Conservation (phyloP, 2,329 filamentous ascomycete species). For the Diaporthe caulivora region DNA sequence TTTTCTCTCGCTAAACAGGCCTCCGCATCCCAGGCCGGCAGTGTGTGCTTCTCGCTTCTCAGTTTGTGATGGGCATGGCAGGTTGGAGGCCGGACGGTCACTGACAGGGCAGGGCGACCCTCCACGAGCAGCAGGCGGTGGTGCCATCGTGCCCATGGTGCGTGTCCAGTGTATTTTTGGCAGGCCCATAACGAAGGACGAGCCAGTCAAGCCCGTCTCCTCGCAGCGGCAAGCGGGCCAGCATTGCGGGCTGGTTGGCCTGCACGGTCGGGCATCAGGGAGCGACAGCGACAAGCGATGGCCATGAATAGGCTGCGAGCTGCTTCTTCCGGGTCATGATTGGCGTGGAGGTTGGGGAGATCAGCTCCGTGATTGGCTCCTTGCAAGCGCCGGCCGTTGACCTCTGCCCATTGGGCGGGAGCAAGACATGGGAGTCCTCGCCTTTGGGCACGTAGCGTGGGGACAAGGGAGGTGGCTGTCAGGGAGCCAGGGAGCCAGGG, state of each 20-base stretch:
- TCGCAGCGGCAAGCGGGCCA: slow-evolving; percentile 46
- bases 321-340: slow-evolving; percentile 36
- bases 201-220: slow-evolving; percentile 32
- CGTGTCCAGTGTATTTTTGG: slow-evolving; percentile 46
- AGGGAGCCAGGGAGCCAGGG: slow-evolving; percentile 37
- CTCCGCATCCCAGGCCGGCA: slow-evolving; percentile 35
- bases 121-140: slow-evolving; percentile 33
- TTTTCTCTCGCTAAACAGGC: slow-evolving; percentile 16
- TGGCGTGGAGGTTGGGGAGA: slow-evolving; percentile 32
- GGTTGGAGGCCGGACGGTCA: slow-evolving; percentile 21
- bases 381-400: slow-evolving; percentile 38
- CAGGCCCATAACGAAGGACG: slow-evolving; percentile 38
- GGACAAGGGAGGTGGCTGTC: slow-evolving; percentile 23
- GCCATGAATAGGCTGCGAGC: slow-evolving; percentile 30
- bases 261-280: slow-evolving; percentile 39
- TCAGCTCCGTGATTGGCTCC: slow-evolving; percentile 31
- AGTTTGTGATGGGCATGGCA: slow-evolving; percentile 28
- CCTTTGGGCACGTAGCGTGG: slow-evolving; percentile 31
- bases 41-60: slow-evolving; percentile 32
- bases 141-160: slow-evolving; percentile 38
- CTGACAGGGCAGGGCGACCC: slow-evolving; percentile 36
- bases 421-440: slow-evolving; percentile 34
- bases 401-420: slow-evolving; percentile 33
- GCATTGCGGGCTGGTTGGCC: slow-evolving; percentile 49
- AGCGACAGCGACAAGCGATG: slow-evolving; percentile 28